These are phyloP conservation scores for Anaeromyces robustus DNA, from an alignment of 192 early-diverging fungal genomes.

Conservation along the genomic window DNA sequence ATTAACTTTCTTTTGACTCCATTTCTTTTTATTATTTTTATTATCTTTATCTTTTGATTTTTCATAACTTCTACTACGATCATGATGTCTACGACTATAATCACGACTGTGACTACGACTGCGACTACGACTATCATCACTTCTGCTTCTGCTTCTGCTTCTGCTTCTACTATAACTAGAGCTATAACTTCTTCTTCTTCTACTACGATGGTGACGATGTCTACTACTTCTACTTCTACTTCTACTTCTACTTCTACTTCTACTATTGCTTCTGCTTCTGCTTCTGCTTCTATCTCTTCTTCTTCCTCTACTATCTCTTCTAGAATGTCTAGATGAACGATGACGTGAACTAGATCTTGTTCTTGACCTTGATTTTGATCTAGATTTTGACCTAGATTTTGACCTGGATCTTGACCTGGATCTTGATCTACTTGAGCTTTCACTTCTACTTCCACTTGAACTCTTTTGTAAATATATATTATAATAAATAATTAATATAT, in stretches of 20 bases:
- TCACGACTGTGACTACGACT: not conserved
- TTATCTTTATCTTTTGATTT: not conserved
- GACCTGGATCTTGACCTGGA: not conserved
- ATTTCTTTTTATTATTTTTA: not conserved
- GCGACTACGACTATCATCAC: not conserved
- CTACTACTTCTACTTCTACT: conserved; percentile 10
- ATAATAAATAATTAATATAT: too few relatives aligned
- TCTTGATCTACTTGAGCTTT: not conserved
- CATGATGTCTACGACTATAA: not conserved
- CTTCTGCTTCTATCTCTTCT: not conserved
- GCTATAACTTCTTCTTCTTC: not conserved
- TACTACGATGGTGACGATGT: not conserved
- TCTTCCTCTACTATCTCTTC: not conserved
- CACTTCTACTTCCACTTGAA: not conserved
- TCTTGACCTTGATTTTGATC: too few relatives aligned
- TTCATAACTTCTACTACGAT: not conserved
- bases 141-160: not conserved
- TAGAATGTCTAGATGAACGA: not conserved
- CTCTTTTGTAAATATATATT: too few relatives aligned
- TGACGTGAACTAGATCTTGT: not conserved
- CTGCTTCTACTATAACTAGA: not conserved
- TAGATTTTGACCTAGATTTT: too few relatives aligned
- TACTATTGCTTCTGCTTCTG: not conserved
- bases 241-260: conserved; percentile 6
- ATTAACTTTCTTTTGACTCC: not conserved